Evolutionary conservation across 495 filamentous ascomycete genomes (phyloP).

Genomic region (Amphirosellinia nigrospora): DNA sequence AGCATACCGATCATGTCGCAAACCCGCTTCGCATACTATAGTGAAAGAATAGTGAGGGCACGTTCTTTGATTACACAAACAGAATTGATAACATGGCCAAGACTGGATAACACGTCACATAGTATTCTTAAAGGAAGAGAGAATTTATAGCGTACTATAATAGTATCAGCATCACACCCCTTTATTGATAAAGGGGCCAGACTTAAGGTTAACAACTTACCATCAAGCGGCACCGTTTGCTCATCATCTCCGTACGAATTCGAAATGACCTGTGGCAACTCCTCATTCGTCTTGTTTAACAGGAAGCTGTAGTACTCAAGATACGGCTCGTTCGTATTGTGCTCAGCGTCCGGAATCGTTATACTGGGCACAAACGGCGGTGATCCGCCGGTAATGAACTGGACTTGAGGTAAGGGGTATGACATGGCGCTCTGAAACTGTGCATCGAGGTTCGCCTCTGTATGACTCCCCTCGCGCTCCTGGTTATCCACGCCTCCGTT

Average conservation of each 20-base stretch:
- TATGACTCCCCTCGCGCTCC: constrained; percentile 41
- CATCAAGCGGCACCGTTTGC: constrained; percentile 42
- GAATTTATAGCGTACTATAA: constrained; percentile 3
- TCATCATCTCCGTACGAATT: constrained; percentile 78
- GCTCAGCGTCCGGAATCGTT: constrained; percentile 53
- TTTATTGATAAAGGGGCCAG: neutral
- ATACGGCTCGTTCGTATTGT: constrained; percentile 74
- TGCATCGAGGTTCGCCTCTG: constrained; percentile 74
- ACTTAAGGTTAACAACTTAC: neutral
- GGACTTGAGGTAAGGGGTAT: constrained; percentile 61
- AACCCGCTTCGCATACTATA: constrained; percentile 62
- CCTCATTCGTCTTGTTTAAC: constrained; percentile 31
- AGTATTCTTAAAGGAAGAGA: too few species aligned
- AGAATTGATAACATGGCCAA: too few species aligned
- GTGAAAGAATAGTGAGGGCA: neutral
- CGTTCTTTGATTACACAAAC: neutral
- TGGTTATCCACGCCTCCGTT: constrained; percentile 61
- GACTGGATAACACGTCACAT: too few species aligned
- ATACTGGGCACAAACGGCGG: constrained; percentile 65
- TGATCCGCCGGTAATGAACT: constrained; percentile 68
- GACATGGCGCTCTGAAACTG: constrained; percentile 67
- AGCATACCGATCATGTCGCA: constrained; percentile 70
- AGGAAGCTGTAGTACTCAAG: constrained; percentile 64
- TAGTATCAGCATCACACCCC: neutral
- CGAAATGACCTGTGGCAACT: constrained; percentile 71